Evolutionary conservation across 108 stramenopile species (phyloP).

Genomic region (Schizochytrium sp.): DNA sequence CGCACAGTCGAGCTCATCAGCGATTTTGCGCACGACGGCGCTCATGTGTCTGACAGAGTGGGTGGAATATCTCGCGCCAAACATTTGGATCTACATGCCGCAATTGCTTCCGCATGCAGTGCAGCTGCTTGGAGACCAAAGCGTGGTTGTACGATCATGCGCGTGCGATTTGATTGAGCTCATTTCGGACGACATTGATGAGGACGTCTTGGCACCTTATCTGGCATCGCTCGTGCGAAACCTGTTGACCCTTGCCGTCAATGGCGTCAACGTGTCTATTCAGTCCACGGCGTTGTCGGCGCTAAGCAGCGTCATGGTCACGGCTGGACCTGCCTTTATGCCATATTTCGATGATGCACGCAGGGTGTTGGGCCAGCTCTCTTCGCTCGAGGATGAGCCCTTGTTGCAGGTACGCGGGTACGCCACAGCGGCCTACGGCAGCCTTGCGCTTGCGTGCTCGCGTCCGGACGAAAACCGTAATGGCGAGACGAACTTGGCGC

Average conservation of each 20-base stretch:
- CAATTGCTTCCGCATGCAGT: background rate
- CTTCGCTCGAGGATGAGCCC: background rate
- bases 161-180: background rate
- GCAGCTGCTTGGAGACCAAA: background rate
- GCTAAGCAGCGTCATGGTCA: background rate
- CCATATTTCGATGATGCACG: background rate
- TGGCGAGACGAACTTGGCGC: background rate
- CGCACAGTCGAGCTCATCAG: background rate
- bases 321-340: background rate
- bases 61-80: background rate
- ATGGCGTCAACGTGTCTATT: background rate
- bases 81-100: conserved; percentile 16
- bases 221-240: background rate
- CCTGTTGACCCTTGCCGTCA: background rate
- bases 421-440: background rate
- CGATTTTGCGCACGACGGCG: background rate
- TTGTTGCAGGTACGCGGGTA: background rate
- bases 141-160: background rate
- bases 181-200: background rate
- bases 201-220: background rate
- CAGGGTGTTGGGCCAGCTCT: background rate
- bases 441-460: background rate
- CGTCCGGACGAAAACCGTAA: background rate
- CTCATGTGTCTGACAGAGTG: background rate
- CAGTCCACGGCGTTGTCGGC: background rate